Evolutionary conservation across 2,329 filamentous ascomycete species (phyloP), one percentile per base, ranked within the genome.

Genomic region (Calonectria pauciramosa): DNA sequence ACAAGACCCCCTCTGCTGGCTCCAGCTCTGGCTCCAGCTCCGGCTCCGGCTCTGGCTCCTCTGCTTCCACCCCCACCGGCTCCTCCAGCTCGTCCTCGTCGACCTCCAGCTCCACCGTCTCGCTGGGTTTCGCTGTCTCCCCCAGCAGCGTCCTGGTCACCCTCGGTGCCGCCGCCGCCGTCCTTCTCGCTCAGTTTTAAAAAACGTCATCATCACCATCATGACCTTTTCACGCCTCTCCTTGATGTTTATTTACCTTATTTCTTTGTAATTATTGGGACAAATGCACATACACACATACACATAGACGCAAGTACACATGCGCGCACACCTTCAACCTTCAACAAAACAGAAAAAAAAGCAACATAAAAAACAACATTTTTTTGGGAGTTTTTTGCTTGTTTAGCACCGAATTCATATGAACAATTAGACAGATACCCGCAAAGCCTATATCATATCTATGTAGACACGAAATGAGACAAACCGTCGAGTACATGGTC

Each of bases 391-490:
- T 63, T 63, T 63, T 20, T 63, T 41, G 56, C 56, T 63, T 60
- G 56, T 60, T 63, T 4, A 63, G 32, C 23, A n/a, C 7, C 56
- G 41, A 30, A 63, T 30, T 63, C 34, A 41, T n/a, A 59, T 38
- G 56, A 63, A 23, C 7, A 63, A n/a, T 52, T 60, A 69, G 28
- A 64, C 63, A 64, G 56, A 70, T 70, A 70, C 68, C 68, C 54
- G 32, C 18, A 28, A 60, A 34, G 2, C 13, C n/a, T 10, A 36
- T 36, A 32, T 32, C 30, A 41, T 13, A 41, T 10, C 28, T 64
- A 56, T 60, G 49, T 70, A 64, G 68, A 70, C 41, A 70, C 68
- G 44, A 70, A 70, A 70, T 70, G 56, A 70, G 32, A 70, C 44
- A 60, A 36, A 64, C 56, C 56, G 44, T 64, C 68, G 51, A 70